A percentile compares a stretch with the other conserved stretches of the same genome.
phyloP scores from a whole-genome alignment of 495 filamentous ascomycete species.

The Neurospora tetraspora region DNA sequence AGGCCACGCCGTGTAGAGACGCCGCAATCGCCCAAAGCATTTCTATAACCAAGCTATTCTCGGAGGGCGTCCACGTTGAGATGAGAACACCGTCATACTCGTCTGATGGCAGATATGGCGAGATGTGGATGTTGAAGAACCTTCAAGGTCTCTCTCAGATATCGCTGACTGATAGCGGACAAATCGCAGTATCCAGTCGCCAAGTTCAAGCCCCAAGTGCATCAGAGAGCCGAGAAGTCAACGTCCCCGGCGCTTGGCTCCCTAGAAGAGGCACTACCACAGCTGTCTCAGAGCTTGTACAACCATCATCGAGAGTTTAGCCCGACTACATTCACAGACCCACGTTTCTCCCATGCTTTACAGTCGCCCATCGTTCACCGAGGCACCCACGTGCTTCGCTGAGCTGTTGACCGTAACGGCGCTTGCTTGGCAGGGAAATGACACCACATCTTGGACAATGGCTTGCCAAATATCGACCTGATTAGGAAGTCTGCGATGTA shows the following conservation, averaged over 20 bases:
- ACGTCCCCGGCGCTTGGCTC: not conserved
- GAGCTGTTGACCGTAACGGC: not conserved
- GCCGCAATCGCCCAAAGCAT: not conserved
- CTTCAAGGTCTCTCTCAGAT: not conserved
- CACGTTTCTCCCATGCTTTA: not conserved
- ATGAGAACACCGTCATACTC: not conserved
- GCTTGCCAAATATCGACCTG: not conserved
- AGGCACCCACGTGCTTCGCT: not conserved
- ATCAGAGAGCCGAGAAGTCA: not conserved
- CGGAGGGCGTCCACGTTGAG: not conserved
- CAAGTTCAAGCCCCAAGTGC: not conserved
- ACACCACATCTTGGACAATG: not conserved
- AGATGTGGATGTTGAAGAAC: not conserved
- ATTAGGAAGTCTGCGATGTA: not conserved
- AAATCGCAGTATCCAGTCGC: not conserved
- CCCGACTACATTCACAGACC: not conserved
- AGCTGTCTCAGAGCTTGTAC: not conserved
- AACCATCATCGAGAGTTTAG: not conserved
- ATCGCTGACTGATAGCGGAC: not conserved
- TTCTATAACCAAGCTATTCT: not conserved
- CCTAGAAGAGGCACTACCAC: not conserved
- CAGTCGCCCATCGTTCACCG: not conserved
- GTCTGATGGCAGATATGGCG: not conserved
- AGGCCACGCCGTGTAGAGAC: not conserved
- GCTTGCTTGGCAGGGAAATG: not conserved